These are phyloP conservation scores for Dalbergia cochinchinensis DNA, from an alignment of 306 rosid species.

Conservation along the genomic window DNA sequence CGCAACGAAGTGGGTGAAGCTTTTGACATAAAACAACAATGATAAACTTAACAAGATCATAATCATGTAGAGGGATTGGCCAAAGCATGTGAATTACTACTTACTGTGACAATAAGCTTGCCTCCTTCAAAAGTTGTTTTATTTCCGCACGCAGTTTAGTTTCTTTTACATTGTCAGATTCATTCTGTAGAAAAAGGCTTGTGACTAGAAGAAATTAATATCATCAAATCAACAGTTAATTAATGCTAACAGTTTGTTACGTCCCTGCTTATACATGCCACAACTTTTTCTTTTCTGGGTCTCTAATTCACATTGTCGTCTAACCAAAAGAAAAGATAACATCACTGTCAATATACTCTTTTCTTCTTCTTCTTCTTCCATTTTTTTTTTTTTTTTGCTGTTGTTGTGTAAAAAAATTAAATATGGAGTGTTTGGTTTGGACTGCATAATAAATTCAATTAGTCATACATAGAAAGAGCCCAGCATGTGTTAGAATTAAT, in stretches of 20 bases:
- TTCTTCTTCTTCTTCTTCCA: neutral
- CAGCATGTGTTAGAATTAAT: neutral
- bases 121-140: constrained; percentile 67
- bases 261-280: neutral
- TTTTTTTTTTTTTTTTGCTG: too few relatives aligned
- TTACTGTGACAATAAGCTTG: constrained; percentile 74
- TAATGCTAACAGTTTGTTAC: neutral
- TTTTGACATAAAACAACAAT: too few relatives aligned
- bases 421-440: neutral
- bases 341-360: neutral
- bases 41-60: too few relatives aligned
- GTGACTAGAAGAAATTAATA: neutral
- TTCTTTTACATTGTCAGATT: constrained; percentile 49
- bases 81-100: constrained; percentile 56
- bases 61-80: too few relatives aligned
- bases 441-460: neutral
- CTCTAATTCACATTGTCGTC: neutral
- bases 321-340: neutral
- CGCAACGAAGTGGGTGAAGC: too few relatives aligned
- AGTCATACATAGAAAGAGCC: neutral
- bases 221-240: neutral
- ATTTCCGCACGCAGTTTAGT: constrained; percentile 63
- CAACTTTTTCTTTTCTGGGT: neutral
- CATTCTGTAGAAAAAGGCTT: constrained; percentile 45
- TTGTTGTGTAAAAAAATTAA: neutral